Percentiles rank a stretch among this genome's conserved stretches.
phyloP scores from a whole-genome alignment of 441 rosid genomes.

The Brassica balearica region DNA sequence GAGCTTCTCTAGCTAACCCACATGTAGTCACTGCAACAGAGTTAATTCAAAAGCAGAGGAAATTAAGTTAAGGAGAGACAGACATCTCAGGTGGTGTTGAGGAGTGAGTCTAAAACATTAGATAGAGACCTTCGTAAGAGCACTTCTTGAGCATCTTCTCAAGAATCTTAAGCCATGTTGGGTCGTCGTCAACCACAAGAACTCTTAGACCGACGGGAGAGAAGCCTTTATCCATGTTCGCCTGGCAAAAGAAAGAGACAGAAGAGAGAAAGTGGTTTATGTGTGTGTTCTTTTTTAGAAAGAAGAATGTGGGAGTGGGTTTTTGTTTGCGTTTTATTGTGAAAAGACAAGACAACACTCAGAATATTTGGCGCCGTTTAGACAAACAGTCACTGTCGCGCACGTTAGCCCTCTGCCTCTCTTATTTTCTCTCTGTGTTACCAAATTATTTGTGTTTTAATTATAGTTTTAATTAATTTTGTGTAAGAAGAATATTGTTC shows the following conservation, averaged over 20 bases:
- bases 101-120: background rate
- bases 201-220: constrained; percentile 89
- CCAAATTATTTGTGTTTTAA: background rate
- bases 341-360: constrained; percentile 26
- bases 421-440: background rate
- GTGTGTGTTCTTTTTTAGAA: constrained; percentile 42
- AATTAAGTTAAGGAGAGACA: background rate
- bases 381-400: constrained; percentile 52
- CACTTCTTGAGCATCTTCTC: constrained; percentile 98
- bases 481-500: constrained; percentile 27
- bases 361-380: constrained; percentile 74
- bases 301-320: constrained; percentile 40
- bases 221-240: constrained; percentile 70
- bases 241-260: constrained; percentile 33
- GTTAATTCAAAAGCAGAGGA: constrained; percentile 21
- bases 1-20: constrained; percentile 86
- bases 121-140: constrained; percentile 74
- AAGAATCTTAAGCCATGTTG: constrained; percentile 91
- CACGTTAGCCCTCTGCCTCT: constrained; percentile 38
- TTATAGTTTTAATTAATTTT: background rate
- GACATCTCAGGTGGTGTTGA: constrained; percentile 14
- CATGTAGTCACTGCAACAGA: constrained; percentile 82
- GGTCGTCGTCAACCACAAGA: constrained; percentile 94
- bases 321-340: constrained; percentile 47
- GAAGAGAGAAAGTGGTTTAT: constrained; percentile 26